Evolutionary conservation across 2,329 filamentous ascomycete genomes (phyloP), one percentile per base, ranked within the genome.

Genomic region (Colletotrichum eremochloae): DNA sequence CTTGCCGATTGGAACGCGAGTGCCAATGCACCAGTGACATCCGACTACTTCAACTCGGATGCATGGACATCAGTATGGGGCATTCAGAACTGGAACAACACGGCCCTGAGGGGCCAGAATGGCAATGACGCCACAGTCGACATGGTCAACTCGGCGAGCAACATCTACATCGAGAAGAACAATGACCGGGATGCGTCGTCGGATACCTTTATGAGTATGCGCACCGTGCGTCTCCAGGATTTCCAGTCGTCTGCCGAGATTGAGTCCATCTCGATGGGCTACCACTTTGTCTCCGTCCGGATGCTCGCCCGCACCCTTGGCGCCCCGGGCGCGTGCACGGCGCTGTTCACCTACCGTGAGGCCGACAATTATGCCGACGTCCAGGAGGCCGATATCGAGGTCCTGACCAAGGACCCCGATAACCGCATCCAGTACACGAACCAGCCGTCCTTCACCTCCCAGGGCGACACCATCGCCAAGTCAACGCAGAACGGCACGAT

Each of bases 391-490:
- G 87, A 89, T 75, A 80, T 89, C 36, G 87, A 89, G 79, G 81
- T 89, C 61, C 81, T 87, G 61, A 89, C 87, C 2, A 77, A 79
- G 36, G 86, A 86, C 68, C 82, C 84, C 1, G 79, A 76, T 33
- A 75, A 84, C 68, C 79, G 79, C 48, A 79, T 88, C 48, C 86
- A 88, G 72, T 91, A 89, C 79, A 91, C 89, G 18, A 91, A 91
- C 77, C 89, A 91, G 77, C 89, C 89, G 0, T 82, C 86, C 0
- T 85, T 86, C 68, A 84, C 81, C 68, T 80, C 81, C 15, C 78
- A 81, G 12, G 85, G 84, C 40, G 80, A 85, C 46, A 82, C 85
- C 42, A 79, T 88, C 55, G 77, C 82, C 5, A 77, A 81, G 36
- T 85, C 89, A 0, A 88, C 87, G 1, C 76, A 80, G 9, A 87